Base-by-base conservation (phyloP, 805 yeast genomes). In the Komagataella pseudopastoris region DNA sequence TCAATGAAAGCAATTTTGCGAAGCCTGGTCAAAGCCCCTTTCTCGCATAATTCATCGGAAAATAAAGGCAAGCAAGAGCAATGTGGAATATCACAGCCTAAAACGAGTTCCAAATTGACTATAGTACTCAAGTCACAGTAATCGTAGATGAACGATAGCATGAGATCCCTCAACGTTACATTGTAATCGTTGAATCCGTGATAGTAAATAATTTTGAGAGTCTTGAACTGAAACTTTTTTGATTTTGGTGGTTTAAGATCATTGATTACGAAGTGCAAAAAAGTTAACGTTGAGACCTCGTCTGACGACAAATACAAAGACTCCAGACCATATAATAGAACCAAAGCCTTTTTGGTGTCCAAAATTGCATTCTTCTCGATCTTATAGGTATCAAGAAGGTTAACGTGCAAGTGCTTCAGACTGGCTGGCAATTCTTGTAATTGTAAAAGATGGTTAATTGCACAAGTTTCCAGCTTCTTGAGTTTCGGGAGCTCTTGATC, bases 41-140 rank as follows among this genome's bases (percentile, higher is more conserved):
- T 71, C 0, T 75, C 66, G 23, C 45, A 23, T 16, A 74, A 52
- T 1, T 60, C 59, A 24, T 68, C 63, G 5, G 71, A 56, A 52
- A 79, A 75, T 3, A 63, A 68, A 8, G 66, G 63, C 7, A 77
- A 58, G 57, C 85, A 81, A 6, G 67, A 68, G 55, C 78, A 71
- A 0, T 60, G 63, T 24, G 65, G 58, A 20, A 71, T 69, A 53
- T 75, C 77, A 58, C 87, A 79, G 1, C 84, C 84, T 24, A 80
- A 58, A 6, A 68, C 67, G 17, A 83, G 54, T 56, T 81, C 84
- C 47, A 84, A 60, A 44, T 67, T 68, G 48, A 64, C 59, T 16
- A 78, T 49, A 1, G 49, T 16, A 0, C 54, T 45, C 6, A 68
- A 53, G 47, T 72, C 64, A 23, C 70, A 54, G 3, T 66, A 56